These are phyloP conservation scores for Athelia psychrophila DNA, from an alignment of 1,284 basidiomycete genomes.

Conservation along the genomic window DNA sequence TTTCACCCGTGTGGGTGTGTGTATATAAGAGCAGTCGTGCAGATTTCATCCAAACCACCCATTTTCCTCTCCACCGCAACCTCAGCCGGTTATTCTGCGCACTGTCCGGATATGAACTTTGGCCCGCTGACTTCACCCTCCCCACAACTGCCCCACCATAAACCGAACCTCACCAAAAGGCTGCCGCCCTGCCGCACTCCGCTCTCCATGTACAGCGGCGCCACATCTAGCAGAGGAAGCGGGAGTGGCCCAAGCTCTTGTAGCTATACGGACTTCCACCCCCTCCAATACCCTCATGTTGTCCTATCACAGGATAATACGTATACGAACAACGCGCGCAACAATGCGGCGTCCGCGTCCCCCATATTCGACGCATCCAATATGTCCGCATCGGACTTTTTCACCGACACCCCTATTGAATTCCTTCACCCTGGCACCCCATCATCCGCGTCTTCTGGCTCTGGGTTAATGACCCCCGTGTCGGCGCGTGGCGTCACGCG, in stretches of 20 bases:
- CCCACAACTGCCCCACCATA: too few species aligned
- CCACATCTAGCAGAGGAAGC: background rate
- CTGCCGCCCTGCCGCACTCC: too few species aligned
- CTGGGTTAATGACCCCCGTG: background rate
- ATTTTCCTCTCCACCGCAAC: too few species aligned
- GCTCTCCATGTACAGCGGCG: too few species aligned
- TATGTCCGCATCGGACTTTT: background rate
- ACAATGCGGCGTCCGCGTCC: background rate
- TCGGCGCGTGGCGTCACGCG: background rate
- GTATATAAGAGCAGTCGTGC: too few species aligned
- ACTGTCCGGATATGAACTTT: too few species aligned
- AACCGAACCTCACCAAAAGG: too few species aligned
- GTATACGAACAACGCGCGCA: background rate
- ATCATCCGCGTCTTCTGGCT: background rate
- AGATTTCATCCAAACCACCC: too few species aligned
- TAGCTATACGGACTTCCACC: background rate
- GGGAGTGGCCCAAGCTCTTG: background rate
- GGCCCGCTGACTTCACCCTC: too few species aligned
- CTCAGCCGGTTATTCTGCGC: too few species aligned
- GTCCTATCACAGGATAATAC: background rate
- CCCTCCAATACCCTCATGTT: background rate
- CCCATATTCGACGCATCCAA: background rate
- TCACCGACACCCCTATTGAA: background rate
- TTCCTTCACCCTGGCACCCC: background rate
- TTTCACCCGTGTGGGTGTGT: too few species aligned